These are phyloP conservation scores for Circinella minor DNA, from an alignment of 371 early-diverging fungal species.

Conservation along the genomic window DNA sequence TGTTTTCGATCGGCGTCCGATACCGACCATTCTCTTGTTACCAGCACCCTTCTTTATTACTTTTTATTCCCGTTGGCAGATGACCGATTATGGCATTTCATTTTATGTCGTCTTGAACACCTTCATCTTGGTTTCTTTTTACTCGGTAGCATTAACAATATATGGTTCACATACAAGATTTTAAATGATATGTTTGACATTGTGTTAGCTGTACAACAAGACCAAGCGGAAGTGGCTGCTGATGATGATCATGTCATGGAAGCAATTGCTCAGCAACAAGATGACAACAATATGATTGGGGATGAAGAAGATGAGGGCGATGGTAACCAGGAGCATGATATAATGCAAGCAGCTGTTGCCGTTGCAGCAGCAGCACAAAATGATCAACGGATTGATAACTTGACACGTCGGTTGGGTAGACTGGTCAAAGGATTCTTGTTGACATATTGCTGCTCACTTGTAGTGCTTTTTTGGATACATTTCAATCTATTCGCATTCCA, in stretches of 20 bases:
- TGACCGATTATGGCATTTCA: constrained; percentile 52
- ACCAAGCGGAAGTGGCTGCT: background rate
- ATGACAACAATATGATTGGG: constrained; percentile 1
- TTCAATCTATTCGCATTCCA: constrained; percentile 67
- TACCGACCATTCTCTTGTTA: constrained; percentile 32
- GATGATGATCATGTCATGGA: background rate
- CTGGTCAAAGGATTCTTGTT: constrained; percentile 34
- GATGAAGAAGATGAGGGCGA: background rate
- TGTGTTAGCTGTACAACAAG: constrained; percentile 30
- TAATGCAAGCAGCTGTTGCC: constrained; percentile 10
- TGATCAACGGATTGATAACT: background rate
- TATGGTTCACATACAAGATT: constrained; percentile 60
- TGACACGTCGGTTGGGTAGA: constrained; percentile 24
- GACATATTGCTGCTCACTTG: constrained; percentile 52
- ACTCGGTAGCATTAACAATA: constrained; percentile 61
- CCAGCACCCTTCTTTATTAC: constrained; percentile 36
- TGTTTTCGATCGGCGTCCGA: constrained; percentile 22
- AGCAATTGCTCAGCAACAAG: constrained; percentile 8
- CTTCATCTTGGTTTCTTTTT: constrained; percentile 67
- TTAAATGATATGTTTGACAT: constrained; percentile 65
- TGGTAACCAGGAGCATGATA: constrained; percentile 13
- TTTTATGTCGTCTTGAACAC: constrained; percentile 60
- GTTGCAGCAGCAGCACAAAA: constrained; percentile 9
- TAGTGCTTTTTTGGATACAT: constrained; percentile 65
- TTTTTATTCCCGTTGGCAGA: constrained; percentile 58